A percentile compares a stretch with the other conserved stretches of the same genome.
These are phyloP conservation scores for Penicillium frequentans DNA, from an alignment of 2,329 filamentous ascomycete genomes.

Conservation along the genomic window DNA sequence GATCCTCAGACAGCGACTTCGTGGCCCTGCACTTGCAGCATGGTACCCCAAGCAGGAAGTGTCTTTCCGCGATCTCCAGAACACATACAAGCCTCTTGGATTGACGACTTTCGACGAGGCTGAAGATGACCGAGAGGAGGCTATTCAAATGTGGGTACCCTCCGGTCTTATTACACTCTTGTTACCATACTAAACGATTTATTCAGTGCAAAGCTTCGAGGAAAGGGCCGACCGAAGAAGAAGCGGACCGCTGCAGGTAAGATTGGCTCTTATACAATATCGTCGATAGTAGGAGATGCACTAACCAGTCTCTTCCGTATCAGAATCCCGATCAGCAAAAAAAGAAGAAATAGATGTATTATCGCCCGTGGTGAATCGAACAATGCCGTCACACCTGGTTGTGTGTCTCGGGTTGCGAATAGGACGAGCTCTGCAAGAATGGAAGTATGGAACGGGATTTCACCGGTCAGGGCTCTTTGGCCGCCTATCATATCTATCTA, in stretches of 20 bases:
- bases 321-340: slow-evolving; percentile 27
- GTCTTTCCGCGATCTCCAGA: slow-evolving; percentile 71
- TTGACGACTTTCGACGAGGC: slow-evolving; percentile 70
- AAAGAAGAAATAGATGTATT: slow-evolving; percentile 24
- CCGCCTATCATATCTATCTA: not conserved
- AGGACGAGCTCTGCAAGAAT: not conserved
- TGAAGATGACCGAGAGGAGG: slow-evolving; percentile 76
- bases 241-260: slow-evolving; percentile 62
- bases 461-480: not conserved
- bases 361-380: not conserved
- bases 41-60: slow-evolving; percentile 83
- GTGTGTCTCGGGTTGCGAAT: not conserved
- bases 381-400: not conserved
- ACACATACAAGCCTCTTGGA: slow-evolving; percentile 63
- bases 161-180: not conserved
- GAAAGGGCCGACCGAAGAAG: slow-evolving; percentile 89
- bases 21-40: slow-evolving; percentile 75
- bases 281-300: not conserved
- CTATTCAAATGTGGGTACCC: slow-evolving; percentile 56
- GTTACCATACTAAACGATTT: not conserved
- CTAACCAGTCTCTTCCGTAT: slow-evolving; percentile 1
- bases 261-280: not conserved
- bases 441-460: not conserved
- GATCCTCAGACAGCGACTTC: slow-evolving; percentile 82
- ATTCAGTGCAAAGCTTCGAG: slow-evolving; percentile 70